Evolutionary conservation across 2,329 filamentous ascomycete species (phyloP), one percentile per base, ranked within the genome.

Genomic region (Alternaria novae-zelandiae): DNA sequence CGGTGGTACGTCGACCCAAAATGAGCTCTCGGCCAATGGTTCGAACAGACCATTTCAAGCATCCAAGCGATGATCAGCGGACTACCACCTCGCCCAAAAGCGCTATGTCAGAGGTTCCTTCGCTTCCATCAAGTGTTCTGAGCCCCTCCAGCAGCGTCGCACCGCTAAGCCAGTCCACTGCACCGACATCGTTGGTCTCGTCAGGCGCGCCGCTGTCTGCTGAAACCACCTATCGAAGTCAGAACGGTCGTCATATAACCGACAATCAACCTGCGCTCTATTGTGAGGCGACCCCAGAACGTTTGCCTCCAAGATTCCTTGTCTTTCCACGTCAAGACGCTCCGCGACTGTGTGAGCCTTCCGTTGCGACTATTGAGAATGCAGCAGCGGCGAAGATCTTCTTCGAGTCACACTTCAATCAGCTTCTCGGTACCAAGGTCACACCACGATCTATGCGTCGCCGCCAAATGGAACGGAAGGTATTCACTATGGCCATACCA

Each of bases 361-460:
- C 82, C 2, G 66, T 85, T 21, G 65, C 76, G 11, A 97, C 94
- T 0, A 90, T 93, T 0, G 95, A 98, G 80, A 89, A 87, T 64
- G 88, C 90, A 3, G 89, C 93, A 0, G 90, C 92, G 0, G 91
- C 93, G 46, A 97, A 97, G 78, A 88, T 96, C 20, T 96, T 89
- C 71, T 86, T 98, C 10, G 96, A 98, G 78, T 93, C 89, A 0
- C 88, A 94, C 72, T 97, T 92, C 82, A 90, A 94, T 70, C 83
- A 88, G n/a, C 78, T 93, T 8, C 83, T 93, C 3, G 81, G 82
- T 5, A 83, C 75, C 3, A 82, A 82, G 3, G 81, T 84, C 2
- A 87, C 86, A 5, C 84, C 89, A 57, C 87, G 92, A 0, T 86
- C 86, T 1, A 75, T 89, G 57, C 88, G 92, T 4, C 83, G 86